Percentiles rank a stretch among this genome's conserved stretches.
Evolutionary conservation across 129 eudicot species (phyloP).

Genomic region (Chrysanthemum makinoi): DNA sequence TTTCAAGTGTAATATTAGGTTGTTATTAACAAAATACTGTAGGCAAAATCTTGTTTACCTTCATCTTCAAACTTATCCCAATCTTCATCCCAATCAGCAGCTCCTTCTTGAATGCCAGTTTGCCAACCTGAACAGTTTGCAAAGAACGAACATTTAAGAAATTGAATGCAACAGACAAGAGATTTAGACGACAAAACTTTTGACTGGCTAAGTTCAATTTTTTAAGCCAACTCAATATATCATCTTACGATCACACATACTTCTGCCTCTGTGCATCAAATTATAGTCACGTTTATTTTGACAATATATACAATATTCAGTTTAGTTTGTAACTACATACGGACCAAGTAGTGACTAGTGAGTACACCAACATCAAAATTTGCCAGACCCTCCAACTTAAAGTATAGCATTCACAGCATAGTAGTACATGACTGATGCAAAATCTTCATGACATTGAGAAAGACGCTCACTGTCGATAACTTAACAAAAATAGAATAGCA

Average conservation of each 20-base stretch:
- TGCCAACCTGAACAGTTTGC: conserved; percentile 68
- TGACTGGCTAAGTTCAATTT: neutral
- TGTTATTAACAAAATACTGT: neutral
- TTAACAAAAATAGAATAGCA: conserved; percentile 12
- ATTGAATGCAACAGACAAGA: neutral
- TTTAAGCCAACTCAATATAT: neutral
- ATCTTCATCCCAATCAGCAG: conserved; percentile 89
- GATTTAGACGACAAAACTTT: neutral
- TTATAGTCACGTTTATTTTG: neutral
- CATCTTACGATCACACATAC: neutral
- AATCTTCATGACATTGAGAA: neutral
- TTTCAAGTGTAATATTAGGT: neutral
- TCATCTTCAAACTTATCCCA: conserved; percentile 95
- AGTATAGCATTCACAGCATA: conserved; percentile 2
- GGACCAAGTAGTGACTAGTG: too few species aligned
- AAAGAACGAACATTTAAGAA: neutral
- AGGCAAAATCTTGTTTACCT: conserved; percentile 38
- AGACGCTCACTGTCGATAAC: neutral
- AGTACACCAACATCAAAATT: too few species aligned
- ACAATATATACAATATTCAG: neutral
- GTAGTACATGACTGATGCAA: conserved; percentile 6
- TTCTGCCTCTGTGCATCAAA: conserved; percentile 4
- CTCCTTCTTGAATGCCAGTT: conserved; percentile 70
- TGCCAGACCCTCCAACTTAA: neutral
- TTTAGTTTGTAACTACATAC: too few species aligned